Percentiles rank a stretch among this genome's conserved stretches.
phyloP scores from a whole-genome alignment of 2,329 filamentous ascomycete species.

The Diaporthe eres region DNA sequence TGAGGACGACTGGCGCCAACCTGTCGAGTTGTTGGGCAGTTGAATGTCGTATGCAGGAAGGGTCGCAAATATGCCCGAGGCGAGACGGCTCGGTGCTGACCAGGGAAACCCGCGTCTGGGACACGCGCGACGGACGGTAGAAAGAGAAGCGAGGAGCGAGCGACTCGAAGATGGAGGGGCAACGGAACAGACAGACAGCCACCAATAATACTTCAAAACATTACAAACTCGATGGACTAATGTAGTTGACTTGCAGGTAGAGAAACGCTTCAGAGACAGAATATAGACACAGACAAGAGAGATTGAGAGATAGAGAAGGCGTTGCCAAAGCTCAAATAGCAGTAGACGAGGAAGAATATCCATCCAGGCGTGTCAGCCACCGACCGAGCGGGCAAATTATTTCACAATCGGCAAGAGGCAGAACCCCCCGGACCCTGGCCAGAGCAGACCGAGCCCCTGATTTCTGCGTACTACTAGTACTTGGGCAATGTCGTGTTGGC shows the following conservation, averaged over 20 bases:
- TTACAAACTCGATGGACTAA: neutral
- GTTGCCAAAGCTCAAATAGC: constrained; percentile 6
- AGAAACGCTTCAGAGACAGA: neutral
- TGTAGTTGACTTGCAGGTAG: constrained; percentile 5
- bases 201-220: constrained; percentile 24
- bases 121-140: neutral
- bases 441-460: constrained; percentile 31
- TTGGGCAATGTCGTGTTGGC: constrained; percentile 31
- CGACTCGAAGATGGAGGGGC: constrained; percentile 37
- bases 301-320: neutral
- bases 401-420: constrained; percentile 17
- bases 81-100: constrained; percentile 6
- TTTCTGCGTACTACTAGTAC: constrained; percentile 30
- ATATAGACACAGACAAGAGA: constrained; percentile 2
- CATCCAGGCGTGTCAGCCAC: constrained; percentile 22
- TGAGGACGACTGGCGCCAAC: neutral
- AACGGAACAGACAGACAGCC: neutral
- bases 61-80: neutral
- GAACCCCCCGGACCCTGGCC: constrained; percentile 19
- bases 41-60: too few relatives aligned
- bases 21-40: neutral
- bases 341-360: neutral
- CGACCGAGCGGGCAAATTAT: constrained; percentile 24
- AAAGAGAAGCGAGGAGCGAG: constrained; percentile 32
- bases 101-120: neutral